phyloP scores from a whole-genome alignment of 2,329 filamentous ascomycete species.

The Cytospora leucostoma region DNA sequence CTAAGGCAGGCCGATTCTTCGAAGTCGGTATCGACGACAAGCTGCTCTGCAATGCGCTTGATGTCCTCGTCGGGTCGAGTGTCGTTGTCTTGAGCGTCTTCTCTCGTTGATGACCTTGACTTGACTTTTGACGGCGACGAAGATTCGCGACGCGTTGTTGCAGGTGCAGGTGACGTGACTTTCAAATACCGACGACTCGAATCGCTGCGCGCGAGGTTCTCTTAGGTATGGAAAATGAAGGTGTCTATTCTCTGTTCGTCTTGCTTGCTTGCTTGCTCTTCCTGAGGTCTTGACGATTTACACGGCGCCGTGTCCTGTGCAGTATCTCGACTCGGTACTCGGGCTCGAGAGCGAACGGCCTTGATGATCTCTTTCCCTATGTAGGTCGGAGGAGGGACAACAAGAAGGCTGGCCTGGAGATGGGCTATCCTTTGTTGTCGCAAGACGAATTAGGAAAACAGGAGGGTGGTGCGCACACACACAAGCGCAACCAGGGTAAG shows the following conservation, averaged over 20 bases:
- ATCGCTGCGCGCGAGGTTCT: slow-evolving; percentile 27
- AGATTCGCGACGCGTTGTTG: slow-evolving; percentile 23
- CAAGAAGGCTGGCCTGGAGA: slow-evolving; percentile 14
- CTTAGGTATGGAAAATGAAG: slow-evolving; percentile 28
- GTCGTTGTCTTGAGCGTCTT: background rate
- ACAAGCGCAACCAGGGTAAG: slow-evolving; percentile 20
- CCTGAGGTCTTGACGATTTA: slow-evolving; percentile 24
- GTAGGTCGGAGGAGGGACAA: slow-evolving; percentile 20
- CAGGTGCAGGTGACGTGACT: slow-evolving; percentile 18
- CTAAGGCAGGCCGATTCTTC: slow-evolving; percentile 24
- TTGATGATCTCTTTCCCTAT: slow-evolving; percentile 8
- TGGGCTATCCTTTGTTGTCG: slow-evolving; percentile 15
- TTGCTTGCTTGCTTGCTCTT: slow-evolving; percentile 34
- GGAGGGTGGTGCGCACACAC: slow-evolving; percentile 20
- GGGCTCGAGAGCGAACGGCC: slow-evolving; percentile 28
- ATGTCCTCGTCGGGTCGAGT: slow-evolving; percentile 26
- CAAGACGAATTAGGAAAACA: slow-evolving; percentile 16
- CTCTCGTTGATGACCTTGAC: background rate
- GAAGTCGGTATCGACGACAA: slow-evolving; percentile 35
- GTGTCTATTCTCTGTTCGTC: slow-evolving; percentile 33
- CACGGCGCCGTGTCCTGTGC: slow-evolving; percentile 40
- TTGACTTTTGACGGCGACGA: slow-evolving; percentile 27
- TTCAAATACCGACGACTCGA: slow-evolving; percentile 28
- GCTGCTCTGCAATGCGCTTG: slow-evolving; percentile 28
- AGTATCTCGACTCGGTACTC: slow-evolving; percentile 29